Percentiles rank a stretch among this genome's conserved stretches.
Conservation (phyloP, 108 stramenopile species). For the Conticribra weissflogii region DNA sequence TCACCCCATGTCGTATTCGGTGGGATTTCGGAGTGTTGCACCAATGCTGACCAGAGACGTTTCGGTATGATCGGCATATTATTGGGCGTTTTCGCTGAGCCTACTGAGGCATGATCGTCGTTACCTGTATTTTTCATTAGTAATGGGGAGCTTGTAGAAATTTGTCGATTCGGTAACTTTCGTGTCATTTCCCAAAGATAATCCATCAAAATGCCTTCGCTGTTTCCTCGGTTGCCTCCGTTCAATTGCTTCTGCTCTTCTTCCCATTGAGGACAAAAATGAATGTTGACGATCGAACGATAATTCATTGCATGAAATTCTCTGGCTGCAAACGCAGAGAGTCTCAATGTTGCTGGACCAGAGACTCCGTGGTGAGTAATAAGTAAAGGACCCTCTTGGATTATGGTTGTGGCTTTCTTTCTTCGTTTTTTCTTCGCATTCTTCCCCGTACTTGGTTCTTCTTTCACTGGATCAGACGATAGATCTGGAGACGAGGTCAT, state of each 20-base stretch:
- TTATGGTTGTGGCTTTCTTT: conserved; percentile 40
- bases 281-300: conserved; percentile 58
- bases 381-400: conserved; percentile 85
- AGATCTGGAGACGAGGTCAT: conserved; percentile 8
- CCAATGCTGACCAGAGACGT: conserved; percentile 76
- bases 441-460: conserved; percentile 1
- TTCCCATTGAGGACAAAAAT: conserved; percentile 60
- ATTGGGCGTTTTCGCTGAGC: no score
- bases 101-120: conserved; percentile 28
- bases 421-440: conserved; percentile 41
- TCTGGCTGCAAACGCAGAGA: conserved; percentile 93
- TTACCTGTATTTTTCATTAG: conserved; percentile 55
- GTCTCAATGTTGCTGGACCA: conserved; percentile 88
- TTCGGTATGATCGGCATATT: conserved; percentile 63
- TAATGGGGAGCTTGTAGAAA: conserved; percentile 71
- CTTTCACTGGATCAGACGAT: conserved; percentile 1
- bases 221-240: conserved; percentile 10
- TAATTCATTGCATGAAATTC: conserved; percentile 79
- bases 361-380: conserved; percentile 94
- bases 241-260: conserved; percentile 23
- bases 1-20: conserved; percentile 60
- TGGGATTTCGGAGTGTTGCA: conserved; percentile 55
- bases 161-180: conserved; percentile 48
- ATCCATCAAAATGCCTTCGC: conserved; percentile 32
- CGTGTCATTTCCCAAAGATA: conserved; percentile 51